Evolutionary conservation across 164 flowering plant species (phyloP).

Genomic region (Liriodendron chinense): DNA sequence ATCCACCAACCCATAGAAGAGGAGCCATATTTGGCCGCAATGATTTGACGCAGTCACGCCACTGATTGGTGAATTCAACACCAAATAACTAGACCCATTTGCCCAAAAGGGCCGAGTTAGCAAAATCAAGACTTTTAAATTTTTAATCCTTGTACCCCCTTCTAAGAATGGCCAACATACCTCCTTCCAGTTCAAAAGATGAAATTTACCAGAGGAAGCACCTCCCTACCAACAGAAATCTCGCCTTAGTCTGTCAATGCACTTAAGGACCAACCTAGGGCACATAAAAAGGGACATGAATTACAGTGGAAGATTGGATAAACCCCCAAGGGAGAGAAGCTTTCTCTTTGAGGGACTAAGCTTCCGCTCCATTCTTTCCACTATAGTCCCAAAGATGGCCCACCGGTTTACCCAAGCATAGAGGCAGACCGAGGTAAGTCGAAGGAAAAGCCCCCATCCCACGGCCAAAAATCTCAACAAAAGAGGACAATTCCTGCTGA

Average conservation of each 20-base stretch:
- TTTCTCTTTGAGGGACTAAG: neutral
- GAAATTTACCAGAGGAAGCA: too few species aligned
- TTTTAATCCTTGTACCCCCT: too few species aligned
- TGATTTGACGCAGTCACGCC: too few species aligned
- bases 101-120: too few species aligned
- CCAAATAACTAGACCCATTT: too few species aligned
- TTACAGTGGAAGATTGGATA: neutral
- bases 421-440: neutral
- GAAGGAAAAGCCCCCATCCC: neutral
- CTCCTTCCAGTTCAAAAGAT: too few species aligned
- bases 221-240: neutral
- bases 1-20: too few species aligned
- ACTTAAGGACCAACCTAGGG: neutral
- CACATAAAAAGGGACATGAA: neutral
- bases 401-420: neutral
- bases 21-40: too few species aligned
- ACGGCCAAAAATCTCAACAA: neutral
- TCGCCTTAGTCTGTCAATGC: neutral
- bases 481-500: neutral
- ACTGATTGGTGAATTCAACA: too few species aligned
- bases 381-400: neutral
- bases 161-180: too few species aligned
- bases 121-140: too few species aligned
- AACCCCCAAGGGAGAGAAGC: neutral
- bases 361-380: neutral